Conservation (phyloP, 1,284 basidiomycete genomes). For the Chondrostereum purpureum region DNA sequence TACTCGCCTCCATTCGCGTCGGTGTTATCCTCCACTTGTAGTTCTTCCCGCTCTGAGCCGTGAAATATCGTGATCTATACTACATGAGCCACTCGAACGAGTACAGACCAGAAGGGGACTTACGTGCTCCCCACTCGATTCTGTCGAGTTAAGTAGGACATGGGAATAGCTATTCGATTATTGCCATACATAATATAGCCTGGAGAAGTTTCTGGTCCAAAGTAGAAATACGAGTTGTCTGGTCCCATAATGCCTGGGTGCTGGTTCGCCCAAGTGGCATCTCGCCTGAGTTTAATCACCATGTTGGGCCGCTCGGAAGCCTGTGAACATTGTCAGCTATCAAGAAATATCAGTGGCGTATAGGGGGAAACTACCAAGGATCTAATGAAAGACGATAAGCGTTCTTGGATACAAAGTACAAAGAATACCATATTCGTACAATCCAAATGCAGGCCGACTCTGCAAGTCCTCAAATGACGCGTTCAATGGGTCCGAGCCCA, state of each 20-base stretch:
- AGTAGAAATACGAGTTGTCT: slow-evolving; percentile 61
- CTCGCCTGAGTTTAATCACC: slow-evolving; percentile 55
- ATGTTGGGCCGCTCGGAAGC: slow-evolving; percentile 50
- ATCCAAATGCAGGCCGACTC: slow-evolving; percentile 53
- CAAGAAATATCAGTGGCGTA: slow-evolving; percentile 7
- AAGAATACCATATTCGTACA: slow-evolving; percentile 40
- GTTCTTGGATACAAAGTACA: slow-evolving; percentile 9
- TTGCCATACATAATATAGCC: slow-evolving; percentile 68
- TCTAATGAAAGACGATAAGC: slow-evolving; percentile 10
- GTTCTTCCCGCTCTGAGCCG: slow-evolving; percentile 54
- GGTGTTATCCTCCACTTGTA: slow-evolving; percentile 64
- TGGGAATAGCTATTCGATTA: slow-evolving; percentile 42
- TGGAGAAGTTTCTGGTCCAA: slow-evolving; percentile 52
- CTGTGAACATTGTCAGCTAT: slow-evolving; percentile 21
- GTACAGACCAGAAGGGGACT: slow-evolving; percentile 21
- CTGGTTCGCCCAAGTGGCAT: slow-evolving; percentile 55
- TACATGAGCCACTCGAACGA: slow-evolving; percentile 7
- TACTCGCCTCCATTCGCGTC: slow-evolving; percentile 58
- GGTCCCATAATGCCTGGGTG: slow-evolving; percentile 67
- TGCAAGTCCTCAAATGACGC: slow-evolving; percentile 57
- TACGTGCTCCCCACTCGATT: slow-evolving; percentile 57
- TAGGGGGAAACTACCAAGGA: slow-evolving; percentile 7
- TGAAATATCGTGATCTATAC: slow-evolving; percentile 63
- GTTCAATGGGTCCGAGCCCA: slow-evolving; percentile 53
- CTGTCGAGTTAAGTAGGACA: slow-evolving; percentile 49